A percentile compares a stretch with the other conserved stretches of the same genome.
phyloP scores from a whole-genome alignment of 2,329 filamentous ascomycete genomes.

The Cercospora sp. region DNA sequence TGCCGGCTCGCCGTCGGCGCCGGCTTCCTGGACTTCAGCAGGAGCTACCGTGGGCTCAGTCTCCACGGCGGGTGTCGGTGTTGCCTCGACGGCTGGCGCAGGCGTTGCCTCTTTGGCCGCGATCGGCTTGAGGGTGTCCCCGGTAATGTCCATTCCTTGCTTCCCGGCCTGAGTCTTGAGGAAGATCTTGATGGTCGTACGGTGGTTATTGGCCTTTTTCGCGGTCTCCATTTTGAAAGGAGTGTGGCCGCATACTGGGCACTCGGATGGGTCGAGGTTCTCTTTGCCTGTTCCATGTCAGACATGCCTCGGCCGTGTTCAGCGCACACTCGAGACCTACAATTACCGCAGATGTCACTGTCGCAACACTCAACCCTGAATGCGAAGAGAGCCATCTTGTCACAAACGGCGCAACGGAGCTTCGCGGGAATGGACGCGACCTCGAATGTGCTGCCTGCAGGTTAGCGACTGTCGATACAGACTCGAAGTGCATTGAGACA shows the following conservation, averaged over 20 bases:
- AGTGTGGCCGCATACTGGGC: conserved; percentile 89
- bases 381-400: conserved; percentile 84
- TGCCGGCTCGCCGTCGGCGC: background rate
- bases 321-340: conserved; percentile 54
- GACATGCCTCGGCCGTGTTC: conserved; percentile 21
- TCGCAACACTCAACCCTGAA: conserved; percentile 93
- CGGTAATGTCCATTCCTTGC: conserved; percentile 30
- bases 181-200: conserved; percentile 89
- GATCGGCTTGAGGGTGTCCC: conserved; percentile 22
- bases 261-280: conserved; percentile 56
- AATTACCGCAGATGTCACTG: conserved; percentile 86
- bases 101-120: conserved; percentile 19
- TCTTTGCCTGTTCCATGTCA: conserved; percentile 63
- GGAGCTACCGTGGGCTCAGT: conserved; percentile 15
- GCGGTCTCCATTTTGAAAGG: conserved; percentile 84
- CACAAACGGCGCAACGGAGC: conserved; percentile 90
- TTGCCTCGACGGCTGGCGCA: conserved; percentile 5
- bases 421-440: conserved; percentile 92
- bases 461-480: conserved; percentile 15
- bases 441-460: conserved; percentile 63
- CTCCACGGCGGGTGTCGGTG: conserved; percentile 13
- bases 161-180: conserved; percentile 83
- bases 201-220: conserved; percentile 84
- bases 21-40: conserved; percentile 11
- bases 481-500: background rate